Evolutionary conservation across 495 filamentous ascomycete species (phyloP).

Genomic region (Rostrohypoxylon terebratum): DNA sequence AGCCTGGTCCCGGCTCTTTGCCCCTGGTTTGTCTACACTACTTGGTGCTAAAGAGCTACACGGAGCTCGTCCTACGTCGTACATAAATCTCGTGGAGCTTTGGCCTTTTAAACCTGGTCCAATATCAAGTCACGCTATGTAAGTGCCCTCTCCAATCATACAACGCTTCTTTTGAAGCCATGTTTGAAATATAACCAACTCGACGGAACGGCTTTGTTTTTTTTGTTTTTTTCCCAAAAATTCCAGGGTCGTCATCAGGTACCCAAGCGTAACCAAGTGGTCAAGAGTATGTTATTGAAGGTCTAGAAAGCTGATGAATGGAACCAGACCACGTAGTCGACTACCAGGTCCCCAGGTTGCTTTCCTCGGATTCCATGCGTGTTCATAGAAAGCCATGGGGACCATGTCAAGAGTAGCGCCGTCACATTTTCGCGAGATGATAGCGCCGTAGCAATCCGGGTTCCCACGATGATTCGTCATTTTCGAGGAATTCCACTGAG

Average conservation of each 20-base stretch:
- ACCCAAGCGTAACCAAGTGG: not conserved
- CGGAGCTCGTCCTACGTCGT: too few relatives aligned
- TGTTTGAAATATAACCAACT: slow-evolving; percentile 30
- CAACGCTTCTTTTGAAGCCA: slow-evolving; percentile 15
- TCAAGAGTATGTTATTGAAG: not conserved
- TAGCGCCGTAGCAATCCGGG: slow-evolving; percentile 31
- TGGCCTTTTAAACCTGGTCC: slow-evolving; percentile 12
- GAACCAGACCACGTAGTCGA: not conserved
- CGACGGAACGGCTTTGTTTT: not conserved
- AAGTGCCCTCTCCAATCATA: slow-evolving; percentile 19
- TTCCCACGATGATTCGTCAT: slow-evolving; percentile 31
- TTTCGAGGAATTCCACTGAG: slow-evolving; percentile 30
- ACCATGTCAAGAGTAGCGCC: slow-evolving; percentile 19
- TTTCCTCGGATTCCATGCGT: slow-evolving; percentile 14
- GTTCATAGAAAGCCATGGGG: not conserved
- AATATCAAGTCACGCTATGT: slow-evolving; percentile 40
- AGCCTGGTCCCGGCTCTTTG: slow-evolving; percentile 25
- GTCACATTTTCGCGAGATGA: slow-evolving; percentile 45
- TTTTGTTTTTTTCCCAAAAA: too few relatives aligned
- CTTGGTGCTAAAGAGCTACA: slow-evolving; percentile 26
- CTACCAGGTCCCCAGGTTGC: not conserved
- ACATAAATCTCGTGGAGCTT: too few relatives aligned
- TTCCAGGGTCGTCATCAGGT: not conserved
- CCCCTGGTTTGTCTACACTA: slow-evolving; percentile 26
- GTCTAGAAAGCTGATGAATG: slow-evolving; percentile 8